Evolutionary conservation across 805 yeast species (phyloP).

Genomic region (Yarrowia sp.): DNA sequence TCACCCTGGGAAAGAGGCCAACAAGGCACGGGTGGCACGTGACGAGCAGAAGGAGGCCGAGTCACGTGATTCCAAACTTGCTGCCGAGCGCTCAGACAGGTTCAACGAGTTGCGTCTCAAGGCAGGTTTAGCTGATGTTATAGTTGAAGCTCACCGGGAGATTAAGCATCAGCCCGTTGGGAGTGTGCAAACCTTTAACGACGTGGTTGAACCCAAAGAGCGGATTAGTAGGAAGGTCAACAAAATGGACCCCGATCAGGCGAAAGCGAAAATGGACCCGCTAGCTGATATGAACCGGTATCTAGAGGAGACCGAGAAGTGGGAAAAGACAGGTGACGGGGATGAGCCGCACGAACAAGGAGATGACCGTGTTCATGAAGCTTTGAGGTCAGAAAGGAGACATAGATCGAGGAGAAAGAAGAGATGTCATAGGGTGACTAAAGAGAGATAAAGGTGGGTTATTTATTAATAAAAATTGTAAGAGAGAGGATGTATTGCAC

Average conservation of each 20-base stretch:
- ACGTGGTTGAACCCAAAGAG: background rate
- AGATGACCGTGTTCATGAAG: background rate
- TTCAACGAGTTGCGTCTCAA: conserved; percentile 1
- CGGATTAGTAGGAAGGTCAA: background rate
- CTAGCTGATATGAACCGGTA: conserved; percentile 12
- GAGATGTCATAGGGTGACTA: background rate
- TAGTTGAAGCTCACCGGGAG: background rate
- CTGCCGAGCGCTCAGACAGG: background rate
- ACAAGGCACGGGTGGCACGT: conserved; percentile 26
- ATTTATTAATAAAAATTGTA: background rate
- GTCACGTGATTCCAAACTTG: conserved; percentile 1
- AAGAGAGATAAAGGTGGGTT: background rate
- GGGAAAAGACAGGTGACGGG: background rate
- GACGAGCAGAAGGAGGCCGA: conserved; percentile 10
- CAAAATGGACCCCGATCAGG: conserved; percentile 13
- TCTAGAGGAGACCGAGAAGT: conserved; percentile 2
- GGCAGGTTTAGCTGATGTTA: conserved; percentile 7
- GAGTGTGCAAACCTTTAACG: conserved; percentile 2
- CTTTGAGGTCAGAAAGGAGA: background rate
- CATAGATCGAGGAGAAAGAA: background rate
- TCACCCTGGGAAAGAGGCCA: conserved; percentile 20
- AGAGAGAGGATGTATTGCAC: no score
- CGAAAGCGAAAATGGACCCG: conserved; percentile 18
- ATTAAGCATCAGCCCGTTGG: background rate
- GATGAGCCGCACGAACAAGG: background rate